Base-by-base conservation (phyloP, 805 yeast species). In the Metschnikowia gelsemii region DNA sequence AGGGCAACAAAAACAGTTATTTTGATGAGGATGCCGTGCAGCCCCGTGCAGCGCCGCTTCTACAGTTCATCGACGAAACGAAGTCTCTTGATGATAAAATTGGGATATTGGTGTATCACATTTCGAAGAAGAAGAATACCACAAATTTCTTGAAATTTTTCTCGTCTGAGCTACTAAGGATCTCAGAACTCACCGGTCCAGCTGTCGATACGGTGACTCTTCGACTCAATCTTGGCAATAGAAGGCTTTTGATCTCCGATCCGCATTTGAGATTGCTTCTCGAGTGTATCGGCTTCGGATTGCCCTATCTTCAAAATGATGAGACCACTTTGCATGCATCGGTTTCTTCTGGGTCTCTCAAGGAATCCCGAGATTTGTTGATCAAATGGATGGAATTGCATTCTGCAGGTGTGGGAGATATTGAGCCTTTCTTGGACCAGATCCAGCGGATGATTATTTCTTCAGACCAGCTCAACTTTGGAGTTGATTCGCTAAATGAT, bases 201-300 rank as follows among this genome's bases (percentile, higher is more conserved):
- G 18, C 22, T 19, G 35, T 29, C 7, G 40, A 24, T 7, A 36
- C 29, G 5, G 27, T 29, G 11, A 20, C 37, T 5, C 51, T 52
- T 14, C 43, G 47, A 6, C 46, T 48, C 25, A 50, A 42, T 20
- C 44, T 52, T 11, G 41, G 42, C 6, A 42, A 42, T 18, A 50
- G 61, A 13, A 50, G 70, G n/a, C 43, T 60, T 8, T 49, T 78
- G 5, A 65, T 75, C 17, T 68, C 66, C 14, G 78, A 80, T 40
- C 72, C 80, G 2, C 64, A 73, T 37, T 42, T 78, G 13, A 58
- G 87, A 24, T 60, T 78, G 22, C 56, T 81, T 13, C 58, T 82
- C 37, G 56, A 58, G 8, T 50, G 68, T 4, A 56, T 76, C 16
- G 83, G 82, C 6, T 75, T 72, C 43, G 63, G 59, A 4, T 40